Percentiles rank a stretch among this genome's conserved stretches.
Evolutionary conservation across 192 early-diverging fungal genomes (phyloP).

Genomic region (Cetraspora pellucida): DNA sequence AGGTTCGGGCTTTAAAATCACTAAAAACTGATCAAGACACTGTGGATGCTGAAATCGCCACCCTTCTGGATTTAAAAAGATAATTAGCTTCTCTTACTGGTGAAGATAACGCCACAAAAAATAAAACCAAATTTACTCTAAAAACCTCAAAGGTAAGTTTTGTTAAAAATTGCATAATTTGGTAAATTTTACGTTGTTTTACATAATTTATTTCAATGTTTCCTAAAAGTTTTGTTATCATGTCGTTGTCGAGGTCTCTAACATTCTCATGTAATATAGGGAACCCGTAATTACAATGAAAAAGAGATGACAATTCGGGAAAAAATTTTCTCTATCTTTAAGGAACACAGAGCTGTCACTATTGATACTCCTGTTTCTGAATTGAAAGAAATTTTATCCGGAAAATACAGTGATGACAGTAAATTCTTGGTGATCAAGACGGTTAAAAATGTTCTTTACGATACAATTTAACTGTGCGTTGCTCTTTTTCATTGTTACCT

Average conservation of each 20-base stretch:
- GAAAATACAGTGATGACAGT: constrained; percentile 98
- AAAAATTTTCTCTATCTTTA: constrained; percentile 90
- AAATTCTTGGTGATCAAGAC: constrained; percentile 95
- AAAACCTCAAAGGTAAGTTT: constrained; percentile 78
- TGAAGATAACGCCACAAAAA: constrained; percentile 37
- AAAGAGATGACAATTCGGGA: constrained; percentile 98
- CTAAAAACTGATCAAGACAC: constrained; percentile 58
- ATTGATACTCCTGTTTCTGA: constrained; percentile 99
- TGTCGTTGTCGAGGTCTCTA: too few relatives aligned
- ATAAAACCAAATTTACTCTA: constrained; percentile 64
- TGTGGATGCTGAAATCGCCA: constrained; percentile 61
- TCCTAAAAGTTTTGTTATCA: not conserved
- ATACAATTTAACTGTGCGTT: constrained; percentile 89
- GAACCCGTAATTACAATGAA: constrained; percentile 92
- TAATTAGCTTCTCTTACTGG: constrained; percentile 52
- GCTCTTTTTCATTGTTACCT: not conserved
- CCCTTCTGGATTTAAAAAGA: constrained; percentile 63
- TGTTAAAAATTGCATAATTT: not conserved
- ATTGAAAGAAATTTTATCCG: constrained; percentile 92
- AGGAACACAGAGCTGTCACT: constrained; percentile 95
- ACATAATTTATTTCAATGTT: not conserved
- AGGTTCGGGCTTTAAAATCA: constrained; percentile 64
- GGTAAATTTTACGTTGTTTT: not conserved
- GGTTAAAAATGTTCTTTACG: constrained; percentile 94
- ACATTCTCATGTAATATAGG: constrained; percentile 46